These are phyloP conservation scores for Candida parachauliodes DNA, from an alignment of 805 yeast species.

Conservation along the genomic window DNA sequence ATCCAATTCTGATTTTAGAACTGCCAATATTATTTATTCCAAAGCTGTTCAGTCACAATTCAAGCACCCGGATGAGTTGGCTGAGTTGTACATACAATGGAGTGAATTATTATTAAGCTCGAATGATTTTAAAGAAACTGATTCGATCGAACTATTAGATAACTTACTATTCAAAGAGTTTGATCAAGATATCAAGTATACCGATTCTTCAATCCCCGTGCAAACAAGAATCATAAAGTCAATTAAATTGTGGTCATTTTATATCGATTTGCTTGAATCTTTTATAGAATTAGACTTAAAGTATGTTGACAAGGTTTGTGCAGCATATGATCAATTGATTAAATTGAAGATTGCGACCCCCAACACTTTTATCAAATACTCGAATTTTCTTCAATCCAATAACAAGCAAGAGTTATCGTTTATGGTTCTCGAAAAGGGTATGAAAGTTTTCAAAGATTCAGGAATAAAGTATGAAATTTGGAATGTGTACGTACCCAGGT, in stretches of 20 bases:
- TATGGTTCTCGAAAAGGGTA: slow-evolving; percentile 64
- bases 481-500: slow-evolving; percentile 60
- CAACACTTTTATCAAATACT: slow-evolving; percentile 60
- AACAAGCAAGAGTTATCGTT: slow-evolving; percentile 47
- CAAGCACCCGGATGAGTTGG: slow-evolving; percentile 57
- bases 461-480: slow-evolving; percentile 59
- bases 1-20: slow-evolving; percentile 46
- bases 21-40: slow-evolving; percentile 60
- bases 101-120: slow-evolving; percentile 56
- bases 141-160: slow-evolving; percentile 33
- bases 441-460: slow-evolving; percentile 58
- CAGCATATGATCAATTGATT: slow-evolving; percentile 28
- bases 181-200: slow-evolving; percentile 17
- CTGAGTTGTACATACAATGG: slow-evolving; percentile 73
- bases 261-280: slow-evolving; percentile 66
- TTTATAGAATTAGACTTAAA: slow-evolving; percentile 34
- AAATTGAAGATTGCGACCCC: slow-evolving; percentile 66
- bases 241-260: slow-evolving; percentile 65
- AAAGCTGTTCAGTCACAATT: slow-evolving; percentile 72
- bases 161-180: slow-evolving; percentile 21
- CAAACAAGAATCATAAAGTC: slow-evolving; percentile 62
- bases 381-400: slow-evolving; percentile 52
- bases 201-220: slow-evolving; percentile 45
- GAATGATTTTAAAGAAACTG: slow-evolving; percentile 44
- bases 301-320: slow-evolving; percentile 16